Conservation (phyloP, 768 basidiomycete genomes). For the Tricholoma hemisulphureum region DNA sequence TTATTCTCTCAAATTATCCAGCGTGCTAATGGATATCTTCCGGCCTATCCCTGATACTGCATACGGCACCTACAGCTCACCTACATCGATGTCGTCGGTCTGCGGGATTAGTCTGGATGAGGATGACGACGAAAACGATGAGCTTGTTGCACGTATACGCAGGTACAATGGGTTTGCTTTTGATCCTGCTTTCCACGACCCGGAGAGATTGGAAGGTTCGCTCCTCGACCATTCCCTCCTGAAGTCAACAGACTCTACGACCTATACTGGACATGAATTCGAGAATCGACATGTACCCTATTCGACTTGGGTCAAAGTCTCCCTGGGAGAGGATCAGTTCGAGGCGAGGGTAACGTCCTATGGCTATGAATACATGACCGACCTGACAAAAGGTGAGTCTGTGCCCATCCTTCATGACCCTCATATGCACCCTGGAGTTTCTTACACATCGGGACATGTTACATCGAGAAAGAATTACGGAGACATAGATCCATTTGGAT, state of each 20-base stretch:
- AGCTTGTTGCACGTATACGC: background rate
- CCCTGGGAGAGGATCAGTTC: conserved; percentile 20
- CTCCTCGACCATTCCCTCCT: background rate
- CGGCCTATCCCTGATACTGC: too few relatives aligned
- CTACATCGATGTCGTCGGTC: too few relatives aligned
- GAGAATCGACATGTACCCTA: conserved; percentile 1
- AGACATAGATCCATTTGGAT: background rate
- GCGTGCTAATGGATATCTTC: too few relatives aligned
- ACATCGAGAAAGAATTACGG: background rate
- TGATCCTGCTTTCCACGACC: background rate
- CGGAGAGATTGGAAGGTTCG: background rate
- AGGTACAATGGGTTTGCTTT: background rate
- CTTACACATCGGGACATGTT: too few relatives aligned
- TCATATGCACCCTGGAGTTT: too few relatives aligned
- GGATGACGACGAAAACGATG: background rate
- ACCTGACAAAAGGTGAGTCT: conserved; percentile 14
- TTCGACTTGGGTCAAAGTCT: conserved; percentile 10
- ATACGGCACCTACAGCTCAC: too few relatives aligned
- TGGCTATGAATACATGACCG: conserved; percentile 11
- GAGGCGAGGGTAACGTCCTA: conserved; percentile 20
- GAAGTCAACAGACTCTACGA: background rate
- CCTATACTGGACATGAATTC: conserved; percentile 5
- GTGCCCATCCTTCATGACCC: too few relatives aligned
- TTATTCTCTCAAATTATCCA: too few relatives aligned
- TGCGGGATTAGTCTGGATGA: background rate